phyloP scores from a whole-genome alignment of 2,329 filamentous ascomycete genomes.

The Bertia moriformis region DNA sequence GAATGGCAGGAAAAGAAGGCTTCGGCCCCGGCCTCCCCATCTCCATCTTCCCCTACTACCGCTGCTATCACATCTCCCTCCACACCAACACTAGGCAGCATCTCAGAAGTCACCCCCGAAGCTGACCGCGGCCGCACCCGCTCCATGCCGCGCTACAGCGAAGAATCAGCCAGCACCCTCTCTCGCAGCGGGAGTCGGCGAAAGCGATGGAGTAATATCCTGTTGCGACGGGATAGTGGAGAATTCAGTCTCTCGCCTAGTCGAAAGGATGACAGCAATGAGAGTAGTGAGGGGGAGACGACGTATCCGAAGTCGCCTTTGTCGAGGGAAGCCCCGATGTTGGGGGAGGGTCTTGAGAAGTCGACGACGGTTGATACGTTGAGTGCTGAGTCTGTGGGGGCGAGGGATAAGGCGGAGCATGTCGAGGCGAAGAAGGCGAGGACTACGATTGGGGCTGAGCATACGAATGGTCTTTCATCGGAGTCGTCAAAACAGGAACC shows the following conservation, averaged over 20 bases:
- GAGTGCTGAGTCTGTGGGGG: background rate
- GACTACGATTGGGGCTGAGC: too few relatives aligned
- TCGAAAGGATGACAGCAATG: slow-evolving; percentile 8
- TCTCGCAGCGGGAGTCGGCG: slow-evolving; percentile 7
- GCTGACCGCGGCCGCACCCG: slow-evolving; percentile 13
- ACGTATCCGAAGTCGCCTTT: background rate
- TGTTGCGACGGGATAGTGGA: slow-evolving; percentile 15
- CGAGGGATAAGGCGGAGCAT: background rate
- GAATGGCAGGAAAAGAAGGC: slow-evolving; percentile 10
- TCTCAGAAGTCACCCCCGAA: slow-evolving; percentile 10
- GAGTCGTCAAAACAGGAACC: background rate
- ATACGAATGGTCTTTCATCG: background rate
- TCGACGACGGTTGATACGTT: too few relatives aligned
- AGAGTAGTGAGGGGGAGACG: slow-evolving; percentile 2
- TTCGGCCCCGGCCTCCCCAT: slow-evolving; percentile 17
- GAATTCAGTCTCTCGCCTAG: slow-evolving; percentile 9
- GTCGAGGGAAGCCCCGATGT: background rate
- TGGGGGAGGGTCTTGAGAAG: background rate
- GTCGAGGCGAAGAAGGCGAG: background rate
- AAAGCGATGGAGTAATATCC: slow-evolving; percentile 20
- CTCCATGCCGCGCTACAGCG: slow-evolving; percentile 13
- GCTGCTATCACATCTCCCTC: slow-evolving; percentile 7
- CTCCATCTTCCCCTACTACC: slow-evolving; percentile 10
- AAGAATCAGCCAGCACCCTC: slow-evolving; percentile 9
- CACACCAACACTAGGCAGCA: slow-evolving; percentile 9